Evolutionary conservation across 495 filamentous ascomycete species (phyloP).

Genomic region (Annulohypoxylon maeteangense): DNA sequence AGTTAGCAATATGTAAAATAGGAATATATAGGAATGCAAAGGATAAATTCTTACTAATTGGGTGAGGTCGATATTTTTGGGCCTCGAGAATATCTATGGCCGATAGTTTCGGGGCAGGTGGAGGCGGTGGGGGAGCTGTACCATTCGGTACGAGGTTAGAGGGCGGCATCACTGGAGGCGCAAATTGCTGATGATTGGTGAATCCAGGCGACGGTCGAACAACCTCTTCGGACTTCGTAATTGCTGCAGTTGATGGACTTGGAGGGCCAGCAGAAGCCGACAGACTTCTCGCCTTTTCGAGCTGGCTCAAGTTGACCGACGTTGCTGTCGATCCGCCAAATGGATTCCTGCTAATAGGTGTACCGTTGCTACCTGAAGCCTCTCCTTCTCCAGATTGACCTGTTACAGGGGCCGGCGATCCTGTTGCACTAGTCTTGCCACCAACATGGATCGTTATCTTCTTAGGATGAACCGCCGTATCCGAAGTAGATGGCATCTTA

Average conservation of each 20-base stretch:
- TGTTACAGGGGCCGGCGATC: slow-evolving; percentile 65
- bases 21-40: slow-evolving; percentile 3
- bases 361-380: slow-evolving; percentile 41
- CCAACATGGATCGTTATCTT: slow-evolving; percentile 67
- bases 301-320: slow-evolving; percentile 45
- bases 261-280: slow-evolving; percentile 60
- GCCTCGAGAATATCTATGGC: slow-evolving; percentile 42
- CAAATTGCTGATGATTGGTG: slow-evolving; percentile 43
- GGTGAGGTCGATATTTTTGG: slow-evolving; percentile 40
- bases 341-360: slow-evolving; percentile 39
- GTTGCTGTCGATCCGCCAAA: slow-evolving; percentile 43
- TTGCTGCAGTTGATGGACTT: slow-evolving; percentile 53
- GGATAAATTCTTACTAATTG: slow-evolving; percentile 45
- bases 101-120: slow-evolving; percentile 39
- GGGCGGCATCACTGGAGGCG: slow-evolving; percentile 39
- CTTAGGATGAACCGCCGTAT: slow-evolving; percentile 53
- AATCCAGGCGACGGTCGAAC: slow-evolving; percentile 53
- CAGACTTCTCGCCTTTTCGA: slow-evolving; percentile 57
- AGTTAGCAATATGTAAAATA: slow-evolving; percentile 49
- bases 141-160: slow-evolving; percentile 50
- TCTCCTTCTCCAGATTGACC: slow-evolving; percentile 54
- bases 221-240: slow-evolving; percentile 58
- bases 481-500: slow-evolving; percentile 63
- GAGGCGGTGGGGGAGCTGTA: slow-evolving; percentile 39
- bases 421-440: slow-evolving; percentile 60